Conservation (phyloP, 1,284 basidiomycete genomes). For the Boletus semigastroideus region DNA sequence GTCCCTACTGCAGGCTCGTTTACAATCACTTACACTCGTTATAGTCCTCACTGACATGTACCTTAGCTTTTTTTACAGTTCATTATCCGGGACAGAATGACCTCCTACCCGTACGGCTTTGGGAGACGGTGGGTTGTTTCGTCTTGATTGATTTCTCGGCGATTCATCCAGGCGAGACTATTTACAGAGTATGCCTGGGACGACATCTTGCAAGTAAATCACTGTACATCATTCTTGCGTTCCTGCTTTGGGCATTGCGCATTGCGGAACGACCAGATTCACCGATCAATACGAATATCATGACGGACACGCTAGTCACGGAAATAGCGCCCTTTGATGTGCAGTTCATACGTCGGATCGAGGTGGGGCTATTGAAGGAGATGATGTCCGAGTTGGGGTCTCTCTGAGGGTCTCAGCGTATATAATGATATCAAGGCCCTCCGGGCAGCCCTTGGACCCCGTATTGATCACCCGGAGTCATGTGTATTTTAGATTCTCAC, state of each 20-base stretch:
- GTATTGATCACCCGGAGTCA: too few relatives aligned
- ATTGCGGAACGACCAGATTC: constrained; percentile 13
- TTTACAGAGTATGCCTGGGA: constrained; percentile 23
- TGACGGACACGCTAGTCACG: constrained; percentile 7
- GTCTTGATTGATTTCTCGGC: not conserved
- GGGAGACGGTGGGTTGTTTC: constrained; percentile 47
- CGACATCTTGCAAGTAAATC: constrained; percentile 19
- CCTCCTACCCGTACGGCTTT: constrained; percentile 58
- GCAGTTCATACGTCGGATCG: constrained; percentile 18
- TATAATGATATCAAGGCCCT: too few relatives aligned
- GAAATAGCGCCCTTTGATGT: constrained; percentile 15
- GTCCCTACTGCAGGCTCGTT: too few relatives aligned
- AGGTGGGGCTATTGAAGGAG: constrained; percentile 4
- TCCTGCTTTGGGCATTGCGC: constrained; percentile 26
- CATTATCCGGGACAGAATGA: constrained; percentile 50
- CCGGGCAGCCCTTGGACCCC: too few relatives aligned
- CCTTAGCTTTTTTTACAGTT: too few relatives aligned
- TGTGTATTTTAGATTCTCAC: too few relatives aligned
- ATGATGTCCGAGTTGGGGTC: not conserved
- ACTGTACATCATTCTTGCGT: constrained; percentile 19
- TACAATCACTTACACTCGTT: too few relatives aligned
- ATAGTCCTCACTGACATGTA: too few relatives aligned
- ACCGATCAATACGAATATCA: constrained; percentile 12
- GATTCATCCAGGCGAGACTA: not conserved
- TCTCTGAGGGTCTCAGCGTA: not conserved